Evolutionary conservation across 2,329 filamentous ascomycete species (phyloP), one percentile per base, ranked within the genome.

Genomic region (Ceratocystis harringtonii): DNA sequence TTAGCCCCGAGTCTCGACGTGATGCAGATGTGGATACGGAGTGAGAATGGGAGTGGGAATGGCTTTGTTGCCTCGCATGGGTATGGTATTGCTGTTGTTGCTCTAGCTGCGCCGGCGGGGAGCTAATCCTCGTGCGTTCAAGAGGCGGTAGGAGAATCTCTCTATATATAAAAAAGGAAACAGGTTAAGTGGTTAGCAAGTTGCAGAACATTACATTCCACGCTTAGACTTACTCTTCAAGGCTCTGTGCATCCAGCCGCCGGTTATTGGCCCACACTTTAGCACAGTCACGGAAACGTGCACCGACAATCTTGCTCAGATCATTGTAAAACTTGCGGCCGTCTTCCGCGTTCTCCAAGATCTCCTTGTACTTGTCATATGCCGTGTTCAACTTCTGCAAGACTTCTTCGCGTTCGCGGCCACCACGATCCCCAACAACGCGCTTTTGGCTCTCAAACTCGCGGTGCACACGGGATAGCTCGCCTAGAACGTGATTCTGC

Each of bases 281-380:
- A 44, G 89, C 88, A 65, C 79, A 74, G 70, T 96, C 92, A 19
- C 91, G 81, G 73, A 96, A 97, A 8, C 86, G 81, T 45, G 78
- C 78, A 0, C 85, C 87, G 0, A 96, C 89, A 68, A 97, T 91
- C 75, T 88, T 89, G 60, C 88, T 89, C 3, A 99, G 80, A 72
- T 97, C 92, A 70, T 99, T 99, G 78, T 97, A 99, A 73, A 99
- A 99, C 73, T 94, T 96, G 64, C 92, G 81, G 0, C 90, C 94
- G 0, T 88, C 89, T 69, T 97, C 92, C 2, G 96, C 80, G 72
- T 97, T 96, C 69, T 84, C 89, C 66, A 96, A 85, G 66, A 97
- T 90, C 74, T 99, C 92, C 76, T 96, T 96, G 78, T 97, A 97
- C 76, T 92, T 95, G 75, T 91, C 85, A 73, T 95, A 97, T 0